Percentiles rank a stretch among this genome's conserved stretches.
Evolutionary conservation across 805 yeast genomes (phyloP).

Genomic region (Schwanniomyces sp.): DNA sequence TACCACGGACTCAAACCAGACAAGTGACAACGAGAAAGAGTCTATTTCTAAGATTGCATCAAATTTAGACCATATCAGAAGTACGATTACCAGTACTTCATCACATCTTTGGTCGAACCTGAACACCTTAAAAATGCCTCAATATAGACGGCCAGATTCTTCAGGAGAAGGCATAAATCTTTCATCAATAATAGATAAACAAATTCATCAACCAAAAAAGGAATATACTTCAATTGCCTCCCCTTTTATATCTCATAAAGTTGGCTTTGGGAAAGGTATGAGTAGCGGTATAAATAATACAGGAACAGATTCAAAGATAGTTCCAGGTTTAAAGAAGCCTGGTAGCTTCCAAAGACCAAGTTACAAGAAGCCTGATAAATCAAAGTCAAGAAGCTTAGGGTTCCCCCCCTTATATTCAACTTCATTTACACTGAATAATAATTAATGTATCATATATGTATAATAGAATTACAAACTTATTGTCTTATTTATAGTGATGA

Average conservation of each 20-base stretch:
- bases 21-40: conserved; percentile 6
- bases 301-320: not conserved
- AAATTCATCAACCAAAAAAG: conserved; percentile 2
- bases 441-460: not conserved
- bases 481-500: conserved; percentile 20
- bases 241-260: conserved; percentile 32
- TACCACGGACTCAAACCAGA: too few relatives aligned
- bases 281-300: not conserved
- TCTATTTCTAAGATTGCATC: conserved; percentile 11
- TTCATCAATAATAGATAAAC: not conserved
- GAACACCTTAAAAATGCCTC: conserved; percentile 22
- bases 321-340: conserved; percentile 27
- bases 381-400: conserved; percentile 17
- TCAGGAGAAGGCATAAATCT: not conserved
- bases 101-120: conserved; percentile 8
- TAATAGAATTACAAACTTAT: not conserved
- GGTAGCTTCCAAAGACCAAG: conserved; percentile 34
- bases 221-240: conserved; percentile 20
- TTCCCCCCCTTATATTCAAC: conserved; percentile 26
- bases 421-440: conserved; percentile 11
- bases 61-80: conserved; percentile 13
- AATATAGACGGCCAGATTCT: conserved; percentile 18
- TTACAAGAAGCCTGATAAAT: conserved; percentile 13
- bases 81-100: conserved; percentile 6
- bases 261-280: conserved; percentile 10